A percentile compares a stretch with the other conserved stretches of the same genome.
phyloP scores from a whole-genome alignment of 345 rosid species.

The Syzygium aromaticum region DNA sequence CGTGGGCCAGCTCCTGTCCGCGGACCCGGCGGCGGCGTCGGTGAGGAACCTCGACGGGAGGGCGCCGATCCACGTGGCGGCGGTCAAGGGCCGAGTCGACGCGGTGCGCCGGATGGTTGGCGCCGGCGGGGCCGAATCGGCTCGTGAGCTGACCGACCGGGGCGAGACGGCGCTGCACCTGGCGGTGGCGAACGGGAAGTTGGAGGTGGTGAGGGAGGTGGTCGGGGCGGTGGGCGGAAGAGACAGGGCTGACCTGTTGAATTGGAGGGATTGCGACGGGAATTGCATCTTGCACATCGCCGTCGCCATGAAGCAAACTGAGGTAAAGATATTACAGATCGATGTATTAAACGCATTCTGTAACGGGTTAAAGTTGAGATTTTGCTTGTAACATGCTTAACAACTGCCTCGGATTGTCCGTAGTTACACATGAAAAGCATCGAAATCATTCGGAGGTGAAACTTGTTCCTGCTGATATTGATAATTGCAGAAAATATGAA shows the following conservation, averaged over 20 bases:
- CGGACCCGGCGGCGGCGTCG: conserved; percentile 1
- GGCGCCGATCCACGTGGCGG: conserved; percentile 19
- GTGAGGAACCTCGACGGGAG: conserved; percentile 12
- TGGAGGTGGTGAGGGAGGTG: not conserved
- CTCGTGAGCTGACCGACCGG: conserved; percentile 1
- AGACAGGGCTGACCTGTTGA: not conserved
- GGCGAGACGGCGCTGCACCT: conserved; percentile 18
- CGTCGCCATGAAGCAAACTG: conserved; percentile 7
- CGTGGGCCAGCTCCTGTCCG: conserved; percentile 1
- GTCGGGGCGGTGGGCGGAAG: not conserved
- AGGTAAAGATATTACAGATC: not conserved
- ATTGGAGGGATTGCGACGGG: conserved; percentile 4
- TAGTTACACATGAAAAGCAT: not conserved
- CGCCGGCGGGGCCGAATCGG: not conserved
- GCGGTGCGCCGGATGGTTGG: conserved; percentile 6
- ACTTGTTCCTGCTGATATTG: not conserved
- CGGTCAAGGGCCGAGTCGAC: conserved; percentile 14
- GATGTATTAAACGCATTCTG: not conserved
- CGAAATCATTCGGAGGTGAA: not conserved
- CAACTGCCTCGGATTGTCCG: not conserved
- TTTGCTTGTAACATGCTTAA: not conserved
- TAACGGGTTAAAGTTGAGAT: not conserved
- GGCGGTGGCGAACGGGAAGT: not conserved
- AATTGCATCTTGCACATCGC: conserved; percentile 4
- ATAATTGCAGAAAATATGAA: not conserved